These are phyloP conservation scores for Barnettozyma wickerhamii DNA, from an alignment of 805 yeast species.

Conservation along the genomic window DNA sequence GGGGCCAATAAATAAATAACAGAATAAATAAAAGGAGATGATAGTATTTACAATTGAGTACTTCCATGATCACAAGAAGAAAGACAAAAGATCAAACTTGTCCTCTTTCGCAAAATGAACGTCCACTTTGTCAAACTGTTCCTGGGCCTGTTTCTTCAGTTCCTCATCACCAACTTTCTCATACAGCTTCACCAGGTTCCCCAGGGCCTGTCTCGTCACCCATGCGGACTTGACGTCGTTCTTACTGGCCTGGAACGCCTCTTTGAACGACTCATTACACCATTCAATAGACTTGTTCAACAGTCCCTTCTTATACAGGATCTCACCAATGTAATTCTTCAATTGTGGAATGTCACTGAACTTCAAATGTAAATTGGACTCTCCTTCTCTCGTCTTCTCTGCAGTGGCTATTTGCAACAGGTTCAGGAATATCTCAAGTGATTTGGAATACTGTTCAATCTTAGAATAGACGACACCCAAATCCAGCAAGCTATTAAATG, in stretches of 20 bases:
- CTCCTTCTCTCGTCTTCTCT: neutral
- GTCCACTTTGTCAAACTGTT: constrained; percentile 8
- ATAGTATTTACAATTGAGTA: too few relatives aligned
- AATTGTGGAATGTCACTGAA: constrained; percentile 30
- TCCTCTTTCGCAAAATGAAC: constrained; percentile 3
- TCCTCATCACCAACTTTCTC: constrained; percentile 14
- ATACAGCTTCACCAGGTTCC: constrained; percentile 26
- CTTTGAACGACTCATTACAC: constrained; percentile 35
- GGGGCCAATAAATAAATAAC: neutral
- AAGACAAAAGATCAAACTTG: constrained; percentile 8
- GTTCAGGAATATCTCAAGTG: constrained; percentile 34
- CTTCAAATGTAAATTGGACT: neutral
- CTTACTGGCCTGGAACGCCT: constrained; percentile 27
- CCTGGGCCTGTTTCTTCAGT: constrained; percentile 10
- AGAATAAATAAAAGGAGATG: constrained; percentile 5
- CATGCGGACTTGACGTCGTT: constrained; percentile 34
- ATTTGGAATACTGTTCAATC: constrained; percentile 12
- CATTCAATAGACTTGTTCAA: constrained; percentile 34
- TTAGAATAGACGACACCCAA: constrained; percentile 23
- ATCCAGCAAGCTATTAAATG: constrained; percentile 22
- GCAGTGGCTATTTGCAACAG: constrained; percentile 19
- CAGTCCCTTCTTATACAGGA: constrained; percentile 34
- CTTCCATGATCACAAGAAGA: neutral
- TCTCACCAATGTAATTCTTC: constrained; percentile 39
- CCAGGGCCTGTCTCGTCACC: constrained; percentile 33